Conservation (phyloP, 352 stramenopile species). For the Pythium sp. region DNA sequence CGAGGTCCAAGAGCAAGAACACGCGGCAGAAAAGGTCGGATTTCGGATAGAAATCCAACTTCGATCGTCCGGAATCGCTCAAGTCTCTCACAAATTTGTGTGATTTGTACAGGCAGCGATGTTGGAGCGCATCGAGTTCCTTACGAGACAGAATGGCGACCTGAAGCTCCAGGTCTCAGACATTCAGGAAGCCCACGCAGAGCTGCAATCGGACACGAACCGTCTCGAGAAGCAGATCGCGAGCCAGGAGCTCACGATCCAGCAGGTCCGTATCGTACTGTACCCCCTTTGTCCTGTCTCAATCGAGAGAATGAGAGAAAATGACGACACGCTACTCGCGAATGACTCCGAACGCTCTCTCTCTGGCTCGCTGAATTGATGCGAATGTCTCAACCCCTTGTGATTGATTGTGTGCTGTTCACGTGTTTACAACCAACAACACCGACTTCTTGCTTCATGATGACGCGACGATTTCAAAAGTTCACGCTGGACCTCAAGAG, state of each 20-base stretch:
- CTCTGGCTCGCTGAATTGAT: neutral
- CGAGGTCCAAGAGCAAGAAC: slow-evolving; percentile 29
- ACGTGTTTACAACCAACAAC: neutral
- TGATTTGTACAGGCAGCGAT: slow-evolving; percentile 20
- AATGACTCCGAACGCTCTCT: neutral
- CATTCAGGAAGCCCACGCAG: slow-evolving; percentile 18
- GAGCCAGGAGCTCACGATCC: slow-evolving; percentile 8
- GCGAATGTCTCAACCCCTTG: neutral
- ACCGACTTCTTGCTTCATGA: neutral
- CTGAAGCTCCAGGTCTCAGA: slow-evolving; percentile 19
- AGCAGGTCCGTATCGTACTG: slow-evolving; percentile 4
- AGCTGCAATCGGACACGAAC: slow-evolving; percentile 5
- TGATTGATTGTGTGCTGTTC: neutral
- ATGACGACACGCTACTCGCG: neutral
- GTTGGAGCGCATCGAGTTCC: slow-evolving; percentile 22
- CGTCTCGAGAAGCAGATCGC: slow-evolving; percentile 5
- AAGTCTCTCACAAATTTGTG: neutral
- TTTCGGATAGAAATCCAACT: neutral
- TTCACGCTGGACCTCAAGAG: slow-evolving; percentile 50
- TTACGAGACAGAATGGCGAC: slow-evolving; percentile 26
- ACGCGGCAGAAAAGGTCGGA: slow-evolving; percentile 34
- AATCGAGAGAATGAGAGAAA: neutral
- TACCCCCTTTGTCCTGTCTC: neutral
- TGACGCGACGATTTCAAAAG: slow-evolving; percentile 17
- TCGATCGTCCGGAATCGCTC: neutral